These are phyloP conservation scores for Calonectria montana DNA, from an alignment of 2,329 filamentous ascomycete species.

Conservation along the genomic window DNA sequence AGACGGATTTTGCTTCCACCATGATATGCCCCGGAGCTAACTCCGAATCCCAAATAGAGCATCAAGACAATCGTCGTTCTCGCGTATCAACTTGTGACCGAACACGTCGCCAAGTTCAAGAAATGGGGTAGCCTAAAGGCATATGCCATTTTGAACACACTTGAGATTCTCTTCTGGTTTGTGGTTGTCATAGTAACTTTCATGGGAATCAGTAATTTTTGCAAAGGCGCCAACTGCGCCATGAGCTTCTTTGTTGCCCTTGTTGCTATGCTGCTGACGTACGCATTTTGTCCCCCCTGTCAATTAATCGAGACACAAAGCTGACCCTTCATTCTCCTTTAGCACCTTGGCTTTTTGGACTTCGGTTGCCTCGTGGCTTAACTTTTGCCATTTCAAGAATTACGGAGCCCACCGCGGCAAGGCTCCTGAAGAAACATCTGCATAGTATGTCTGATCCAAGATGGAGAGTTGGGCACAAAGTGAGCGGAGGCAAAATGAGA, in stretches of 20 bases:
- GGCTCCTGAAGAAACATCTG: background rate
- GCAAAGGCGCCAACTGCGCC: conserved; percentile 28
- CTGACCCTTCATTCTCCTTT: background rate
- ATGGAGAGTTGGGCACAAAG: background rate
- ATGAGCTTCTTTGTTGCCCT: conserved; percentile 29
- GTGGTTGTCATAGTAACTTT: conserved; percentile 40
- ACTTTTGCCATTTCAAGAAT: conserved; percentile 15
- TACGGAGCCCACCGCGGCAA: conserved; percentile 2
- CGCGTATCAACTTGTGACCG: conserved; percentile 27
- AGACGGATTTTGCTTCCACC: no score
- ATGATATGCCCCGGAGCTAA: background rate
- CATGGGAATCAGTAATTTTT: conserved; percentile 23
- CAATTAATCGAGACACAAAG: background rate
- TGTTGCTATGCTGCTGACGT: conserved; percentile 18
- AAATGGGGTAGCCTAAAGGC: conserved; percentile 38
- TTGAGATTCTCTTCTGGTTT: conserved; percentile 43
- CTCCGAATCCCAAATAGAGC: background rate
- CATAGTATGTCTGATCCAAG: background rate
- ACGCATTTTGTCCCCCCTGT: background rate
- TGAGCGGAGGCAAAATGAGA: background rate
- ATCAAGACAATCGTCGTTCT: conserved; percentile 28
- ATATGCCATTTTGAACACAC: conserved; percentile 36
- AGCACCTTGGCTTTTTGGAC: conserved; percentile 15
- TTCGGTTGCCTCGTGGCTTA: conserved; percentile 5
- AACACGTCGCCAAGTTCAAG: conserved; percentile 43